phyloP scores from a whole-genome alignment of 2,329 filamentous ascomycete species.

The Ophiostoma pallidulum region DNA sequence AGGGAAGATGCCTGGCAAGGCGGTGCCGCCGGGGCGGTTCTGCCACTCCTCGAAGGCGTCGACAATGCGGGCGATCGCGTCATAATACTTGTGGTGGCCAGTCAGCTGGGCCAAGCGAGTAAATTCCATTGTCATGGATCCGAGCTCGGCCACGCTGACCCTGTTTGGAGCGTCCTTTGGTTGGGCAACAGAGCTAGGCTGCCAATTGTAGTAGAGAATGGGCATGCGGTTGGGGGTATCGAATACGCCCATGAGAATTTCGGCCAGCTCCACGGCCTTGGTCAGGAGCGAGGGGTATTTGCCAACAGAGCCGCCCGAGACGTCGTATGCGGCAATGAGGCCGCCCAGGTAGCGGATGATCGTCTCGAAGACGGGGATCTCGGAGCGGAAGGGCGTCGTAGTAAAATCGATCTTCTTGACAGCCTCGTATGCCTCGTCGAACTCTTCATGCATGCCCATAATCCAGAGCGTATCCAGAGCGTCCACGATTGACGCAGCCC shows the following conservation, averaged over 20 bases:
- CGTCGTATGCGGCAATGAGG: slow-evolving; percentile 74
- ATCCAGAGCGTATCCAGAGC: slow-evolving; percentile 79
- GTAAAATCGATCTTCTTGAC: slow-evolving; percentile 77
- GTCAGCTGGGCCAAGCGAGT: slow-evolving; percentile 82
- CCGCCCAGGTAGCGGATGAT: slow-evolving; percentile 87
- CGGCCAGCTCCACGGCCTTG: slow-evolving; percentile 70
- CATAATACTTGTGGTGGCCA: slow-evolving; percentile 72
- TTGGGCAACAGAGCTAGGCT: slow-evolving; percentile 52
- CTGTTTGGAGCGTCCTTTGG: slow-evolving; percentile 50
- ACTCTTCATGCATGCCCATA: slow-evolving; percentile 69
- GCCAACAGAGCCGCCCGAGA: slow-evolving; percentile 53
- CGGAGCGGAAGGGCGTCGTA: slow-evolving; percentile 45
- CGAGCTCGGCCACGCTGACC: slow-evolving; percentile 61
- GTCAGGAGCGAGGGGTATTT: slow-evolving; percentile 58
- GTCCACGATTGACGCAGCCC: slow-evolving; percentile 83
- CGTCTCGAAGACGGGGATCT: slow-evolving; percentile 89
- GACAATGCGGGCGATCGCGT: slow-evolving; percentile 79
- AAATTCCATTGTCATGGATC: slow-evolving; percentile 78
- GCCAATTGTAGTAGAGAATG: slow-evolving; percentile 69
- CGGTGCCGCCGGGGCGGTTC: slow-evolving; percentile 46
- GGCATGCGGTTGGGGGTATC: slow-evolving; percentile 95
- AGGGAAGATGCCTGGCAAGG: slow-evolving; percentile 72
- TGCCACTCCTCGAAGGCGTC: slow-evolving; percentile 70
- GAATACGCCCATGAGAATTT: slow-evolving; percentile 73
- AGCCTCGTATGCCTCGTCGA: slow-evolving; percentile 63